Percentiles rank a stretch among this genome's conserved stretches.
phyloP scores from a whole-genome alignment of 2,329 filamentous ascomycete species.

The Phoma sp. region DNA sequence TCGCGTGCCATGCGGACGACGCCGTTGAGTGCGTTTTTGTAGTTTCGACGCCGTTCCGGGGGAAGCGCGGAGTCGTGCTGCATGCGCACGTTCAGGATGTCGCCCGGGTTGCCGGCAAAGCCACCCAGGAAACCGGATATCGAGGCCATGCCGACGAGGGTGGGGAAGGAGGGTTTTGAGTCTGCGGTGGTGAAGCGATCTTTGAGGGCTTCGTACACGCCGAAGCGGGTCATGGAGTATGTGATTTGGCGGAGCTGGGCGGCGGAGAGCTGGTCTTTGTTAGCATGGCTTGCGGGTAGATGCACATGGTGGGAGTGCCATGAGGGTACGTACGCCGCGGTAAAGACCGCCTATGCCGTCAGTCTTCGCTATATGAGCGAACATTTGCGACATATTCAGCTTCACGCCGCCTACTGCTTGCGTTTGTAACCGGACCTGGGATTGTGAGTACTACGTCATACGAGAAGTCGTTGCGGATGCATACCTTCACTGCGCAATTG shows the following conservation, averaged over 20 bases:
- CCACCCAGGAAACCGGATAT: slow-evolving; percentile 88
- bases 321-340: slow-evolving; percentile 67
- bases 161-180: slow-evolving; percentile 69
- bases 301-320: too few relatives aligned
- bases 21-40: slow-evolving; percentile 87
- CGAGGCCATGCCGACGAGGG: slow-evolving; percentile 83
- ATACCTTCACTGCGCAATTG: slow-evolving; percentile 54
- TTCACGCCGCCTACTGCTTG: slow-evolving; percentile 71
- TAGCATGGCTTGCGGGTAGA: too few relatives aligned
- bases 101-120: slow-evolving; percentile 89
- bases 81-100: slow-evolving; percentile 98
- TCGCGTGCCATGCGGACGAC: slow-evolving; percentile 84
- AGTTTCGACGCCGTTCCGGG: slow-evolving; percentile 77
- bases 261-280: slow-evolving; percentile 71
- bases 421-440: slow-evolving; percentile 84
- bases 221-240: slow-evolving; percentile 96
- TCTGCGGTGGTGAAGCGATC: slow-evolving; percentile 64
- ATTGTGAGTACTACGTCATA: slow-evolving; percentile 25
- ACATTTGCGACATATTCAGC: slow-evolving; percentile 84
- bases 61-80: slow-evolving; percentile 89
- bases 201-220: slow-evolving; percentile 95
- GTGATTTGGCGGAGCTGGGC: slow-evolving; percentile 90
- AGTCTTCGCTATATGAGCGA: slow-evolving; percentile 78
- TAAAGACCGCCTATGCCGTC: slow-evolving; percentile 86
- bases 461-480: neutral